These are phyloP conservation scores for Trichosporon coremiiforme DNA, from an alignment of 1,284 basidiomycete genomes.

Conservation along the genomic window DNA sequence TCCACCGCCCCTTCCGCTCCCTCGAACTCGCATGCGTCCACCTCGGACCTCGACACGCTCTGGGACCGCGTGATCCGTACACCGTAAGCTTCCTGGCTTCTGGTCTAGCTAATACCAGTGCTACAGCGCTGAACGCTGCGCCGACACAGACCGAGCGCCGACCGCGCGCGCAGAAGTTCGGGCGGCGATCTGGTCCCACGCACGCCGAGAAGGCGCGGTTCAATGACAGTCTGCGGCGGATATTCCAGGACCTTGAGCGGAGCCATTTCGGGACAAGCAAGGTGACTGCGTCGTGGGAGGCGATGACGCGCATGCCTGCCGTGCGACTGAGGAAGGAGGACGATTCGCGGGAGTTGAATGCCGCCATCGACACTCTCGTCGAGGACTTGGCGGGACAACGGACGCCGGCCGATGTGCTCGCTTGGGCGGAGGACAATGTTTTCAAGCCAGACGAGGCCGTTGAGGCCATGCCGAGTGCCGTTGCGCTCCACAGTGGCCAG, in stretches of 20 bases:
- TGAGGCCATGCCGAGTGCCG: slow-evolving; percentile 49
- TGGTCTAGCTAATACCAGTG: not conserved
- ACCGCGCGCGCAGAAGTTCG: not conserved
- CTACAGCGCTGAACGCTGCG: slow-evolving; percentile 7
- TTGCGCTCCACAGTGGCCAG: slow-evolving; percentile 25
- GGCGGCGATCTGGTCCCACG: not conserved
- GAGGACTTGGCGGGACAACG: slow-evolving; percentile 72
- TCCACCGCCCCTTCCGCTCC: slow-evolving; percentile 7
- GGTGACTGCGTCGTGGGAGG: slow-evolving; percentile 13
- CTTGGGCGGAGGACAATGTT: slow-evolving; percentile 73
- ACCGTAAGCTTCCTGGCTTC: slow-evolving; percentile 21
- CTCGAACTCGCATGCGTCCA: not conserved
- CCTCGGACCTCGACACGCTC: slow-evolving; percentile 3
- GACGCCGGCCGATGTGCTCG: slow-evolving; percentile 70
- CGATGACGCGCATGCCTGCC: not conserved
- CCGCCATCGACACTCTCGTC: slow-evolving; percentile 67
- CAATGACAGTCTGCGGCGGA: slow-evolving; percentile 13
- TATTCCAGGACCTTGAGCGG: slow-evolving; percentile 16
- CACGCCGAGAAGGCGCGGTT: slow-evolving; percentile 11
- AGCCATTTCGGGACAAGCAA: not conserved
- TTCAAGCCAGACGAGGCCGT: slow-evolving; percentile 62
- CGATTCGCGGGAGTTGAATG: slow-evolving; percentile 35
- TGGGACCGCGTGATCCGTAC: slow-evolving; percentile 30
- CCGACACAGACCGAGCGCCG: not conserved
- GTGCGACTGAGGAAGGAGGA: slow-evolving; percentile 27